Evolutionary conservation across 768 basidiomycete species (phyloP), one percentile per base, ranked within the genome.

Genomic region (Lactarius tabidus): DNA sequence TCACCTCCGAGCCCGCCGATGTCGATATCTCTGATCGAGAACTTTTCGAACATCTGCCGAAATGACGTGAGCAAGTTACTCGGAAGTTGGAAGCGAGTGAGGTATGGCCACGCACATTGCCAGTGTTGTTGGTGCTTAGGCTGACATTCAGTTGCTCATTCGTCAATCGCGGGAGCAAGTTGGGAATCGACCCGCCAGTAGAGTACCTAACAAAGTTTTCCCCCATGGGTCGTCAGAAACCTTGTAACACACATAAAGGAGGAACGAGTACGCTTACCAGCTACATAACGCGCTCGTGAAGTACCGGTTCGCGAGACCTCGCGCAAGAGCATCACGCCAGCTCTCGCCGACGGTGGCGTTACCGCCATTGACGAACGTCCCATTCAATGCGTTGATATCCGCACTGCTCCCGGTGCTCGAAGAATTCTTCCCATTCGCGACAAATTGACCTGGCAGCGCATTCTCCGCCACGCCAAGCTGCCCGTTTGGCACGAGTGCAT

Each of bases 261-360:
- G 38, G 38, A 18, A 28, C 56, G 17, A 26, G 14, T 23, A 52
- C 26, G 77, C 82, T 70, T 67, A 92, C 95, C 95, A 98, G 69
- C 91, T 93, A 75, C 95, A 97, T 67, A 96, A 81, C 1, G 85
- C 85, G 67, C 92, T 89, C 31, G 88, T 79, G 70, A 91, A 79
- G 74, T 95, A 96, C 43, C 95, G 83, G 72, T 96, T 95, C 9
- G 90, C 92, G 66, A 95, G 78, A 72, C 91, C 85, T 52, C 90
- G 82, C 70, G 79, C 79, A 20, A 95, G 78, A 7, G 81, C 77
- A 20, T 79, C 75, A 4, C 76, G 79, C 91, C 90, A 92, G 3
- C 85, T 88, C 71, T 90, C 90, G 14, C 81, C 81, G 14, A 70
- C 67, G 0, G 77, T 81, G 4, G 81, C 80, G 66, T 85, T 90